Percentiles rank a stretch among this genome's conserved stretches.
These are phyloP conservation scores for Chaetomiaceae sp. DNA, from an alignment of 2,329 filamentous ascomycete genomes.

Conservation along the genomic window DNA sequence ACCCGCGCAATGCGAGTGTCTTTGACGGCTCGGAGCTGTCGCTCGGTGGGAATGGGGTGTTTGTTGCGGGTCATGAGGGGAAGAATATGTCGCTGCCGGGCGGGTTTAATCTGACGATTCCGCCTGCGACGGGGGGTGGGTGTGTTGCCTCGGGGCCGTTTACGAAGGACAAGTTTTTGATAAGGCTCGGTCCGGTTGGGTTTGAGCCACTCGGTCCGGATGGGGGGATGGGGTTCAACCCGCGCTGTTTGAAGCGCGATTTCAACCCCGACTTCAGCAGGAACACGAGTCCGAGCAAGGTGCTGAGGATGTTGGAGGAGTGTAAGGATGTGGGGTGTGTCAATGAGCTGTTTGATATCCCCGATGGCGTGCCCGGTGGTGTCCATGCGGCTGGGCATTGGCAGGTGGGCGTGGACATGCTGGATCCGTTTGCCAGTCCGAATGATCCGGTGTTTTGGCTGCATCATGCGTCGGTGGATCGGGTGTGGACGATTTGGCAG, in stretches of 20 bases:
- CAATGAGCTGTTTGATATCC: slow-evolving; percentile 7
- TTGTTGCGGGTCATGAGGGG: slow-evolving; percentile 1
- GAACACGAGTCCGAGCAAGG: slow-evolving; percentile 10
- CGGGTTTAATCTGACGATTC: background rate
- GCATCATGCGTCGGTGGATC: slow-evolving; percentile 23
- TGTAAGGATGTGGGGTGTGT: slow-evolving; percentile 7
- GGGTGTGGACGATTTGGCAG: slow-evolving; percentile 24
- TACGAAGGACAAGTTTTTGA: slow-evolving; percentile 2
- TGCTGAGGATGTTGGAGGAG: slow-evolving; percentile 13
- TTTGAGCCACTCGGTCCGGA: slow-evolving; percentile 10
- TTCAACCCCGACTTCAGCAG: slow-evolving; percentile 8
- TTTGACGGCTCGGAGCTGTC: slow-evolving; percentile 17
- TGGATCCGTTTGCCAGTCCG: slow-evolving; percentile 20
- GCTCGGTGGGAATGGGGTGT: slow-evolving; percentile 20
- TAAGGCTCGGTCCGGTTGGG: slow-evolving; percentile 18
- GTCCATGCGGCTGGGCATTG: slow-evolving; percentile 19
- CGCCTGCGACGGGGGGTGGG: slow-evolving; percentile 20
- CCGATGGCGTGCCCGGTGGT: background rate
- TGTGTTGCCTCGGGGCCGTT: slow-evolving; percentile 20
- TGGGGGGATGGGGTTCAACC: slow-evolving; percentile 21
- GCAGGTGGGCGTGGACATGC: slow-evolving; percentile 12
- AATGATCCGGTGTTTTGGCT: slow-evolving; percentile 21
- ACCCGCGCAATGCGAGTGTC: slow-evolving; percentile 13
- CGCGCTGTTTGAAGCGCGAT: slow-evolving; percentile 21
- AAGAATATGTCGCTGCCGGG: background rate